Conservation (phyloP, 2,329 filamentous ascomycete genomes). For the Xylariales sp. region DNA sequence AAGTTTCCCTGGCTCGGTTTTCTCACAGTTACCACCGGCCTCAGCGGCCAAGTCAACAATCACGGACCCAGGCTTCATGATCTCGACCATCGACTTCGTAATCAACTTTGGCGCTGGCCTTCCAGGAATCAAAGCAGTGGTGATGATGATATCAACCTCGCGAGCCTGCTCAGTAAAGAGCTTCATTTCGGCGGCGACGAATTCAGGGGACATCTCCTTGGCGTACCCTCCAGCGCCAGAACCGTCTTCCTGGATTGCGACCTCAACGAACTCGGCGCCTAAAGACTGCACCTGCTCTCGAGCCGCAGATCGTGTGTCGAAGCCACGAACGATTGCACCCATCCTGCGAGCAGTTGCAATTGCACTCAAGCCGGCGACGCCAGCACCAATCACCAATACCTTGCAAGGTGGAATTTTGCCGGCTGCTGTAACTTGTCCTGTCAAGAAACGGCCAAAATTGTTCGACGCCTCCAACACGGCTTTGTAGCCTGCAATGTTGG, state of each 20-base stretch:
- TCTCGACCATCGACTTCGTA: constrained; percentile 70
- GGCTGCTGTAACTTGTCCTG: constrained; percentile 84
- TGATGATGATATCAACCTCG: constrained; percentile 90
- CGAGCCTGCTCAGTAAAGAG: constrained; percentile 81
- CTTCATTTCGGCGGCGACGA: constrained; percentile 90
- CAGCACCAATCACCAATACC: constrained; percentile 83
- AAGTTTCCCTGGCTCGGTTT: constrained; percentile 69
- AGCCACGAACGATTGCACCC: constrained; percentile 84
- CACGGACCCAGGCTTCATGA: constrained; percentile 87
- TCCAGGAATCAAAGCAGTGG: constrained; percentile 86
- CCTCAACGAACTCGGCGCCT: constrained; percentile 85
- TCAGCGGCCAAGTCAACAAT: constrained; percentile 86
- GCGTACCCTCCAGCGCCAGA: constrained; percentile 82
- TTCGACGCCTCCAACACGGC: constrained; percentile 87
- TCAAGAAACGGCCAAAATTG: constrained; percentile 81
- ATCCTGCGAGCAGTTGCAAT: constrained; percentile 82
- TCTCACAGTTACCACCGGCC: constrained; percentile 82
- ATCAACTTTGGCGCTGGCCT: constrained; percentile 79
- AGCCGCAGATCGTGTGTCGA: constrained; percentile 84
- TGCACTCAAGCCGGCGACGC: constrained; percentile 82
- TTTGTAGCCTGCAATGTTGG: constrained; percentile 91
- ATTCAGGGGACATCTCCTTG: constrained; percentile 92
- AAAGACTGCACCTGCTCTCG: constrained; percentile 87
- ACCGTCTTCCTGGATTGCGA: constrained; percentile 79
- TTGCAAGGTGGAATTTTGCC: constrained; percentile 89